Evolutionary conservation across 306 rosid genomes (phyloP).

Genomic region (Vachellia collinsii): DNA sequence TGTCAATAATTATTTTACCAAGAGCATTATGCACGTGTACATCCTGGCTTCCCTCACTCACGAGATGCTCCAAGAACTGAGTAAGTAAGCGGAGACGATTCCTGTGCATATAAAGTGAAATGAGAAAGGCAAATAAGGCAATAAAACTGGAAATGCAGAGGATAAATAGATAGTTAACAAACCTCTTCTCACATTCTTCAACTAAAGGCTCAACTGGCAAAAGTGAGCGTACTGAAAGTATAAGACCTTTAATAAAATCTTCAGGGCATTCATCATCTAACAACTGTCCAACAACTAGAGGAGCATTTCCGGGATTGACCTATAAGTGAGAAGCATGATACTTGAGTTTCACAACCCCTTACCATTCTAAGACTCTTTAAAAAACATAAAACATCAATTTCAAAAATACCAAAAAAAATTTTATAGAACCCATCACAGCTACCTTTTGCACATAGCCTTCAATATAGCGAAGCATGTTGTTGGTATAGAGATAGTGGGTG

Average conservation of each 20-base stretch:
- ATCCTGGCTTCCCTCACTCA: conserved; percentile 99
- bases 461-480: conserved; percentile 92
- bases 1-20: conserved; percentile 94
- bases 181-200: conserved; percentile 98
- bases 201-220: conserved; percentile 97
- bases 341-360: conserved; percentile 15
- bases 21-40: conserved; percentile 96
- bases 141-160: conserved; percentile 27
- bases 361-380: not conserved
- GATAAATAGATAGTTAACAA: conserved; percentile 28
- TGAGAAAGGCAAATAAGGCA: conserved; percentile 24
- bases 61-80: conserved; percentile 97
- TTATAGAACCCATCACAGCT: conserved; percentile 38
- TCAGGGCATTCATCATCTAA: conserved; percentile 98
- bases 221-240: conserved; percentile 97
- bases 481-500: conserved; percentile 89
- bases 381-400: not conserved
- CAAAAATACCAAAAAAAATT: conserved; percentile 32
- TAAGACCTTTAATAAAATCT: conserved; percentile 93
- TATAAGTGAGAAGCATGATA: conserved; percentile 41
- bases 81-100: conserved; percentile 93
- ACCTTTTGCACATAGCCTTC: conserved; percentile 99
- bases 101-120: conserved; percentile 48
- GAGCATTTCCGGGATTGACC: conserved; percentile 98
- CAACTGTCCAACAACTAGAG: conserved; percentile 90